These are phyloP conservation scores for Eucalyptus cladocalyx DNA, from an alignment of 345 rosid genomes.

Conservation along the genomic window DNA sequence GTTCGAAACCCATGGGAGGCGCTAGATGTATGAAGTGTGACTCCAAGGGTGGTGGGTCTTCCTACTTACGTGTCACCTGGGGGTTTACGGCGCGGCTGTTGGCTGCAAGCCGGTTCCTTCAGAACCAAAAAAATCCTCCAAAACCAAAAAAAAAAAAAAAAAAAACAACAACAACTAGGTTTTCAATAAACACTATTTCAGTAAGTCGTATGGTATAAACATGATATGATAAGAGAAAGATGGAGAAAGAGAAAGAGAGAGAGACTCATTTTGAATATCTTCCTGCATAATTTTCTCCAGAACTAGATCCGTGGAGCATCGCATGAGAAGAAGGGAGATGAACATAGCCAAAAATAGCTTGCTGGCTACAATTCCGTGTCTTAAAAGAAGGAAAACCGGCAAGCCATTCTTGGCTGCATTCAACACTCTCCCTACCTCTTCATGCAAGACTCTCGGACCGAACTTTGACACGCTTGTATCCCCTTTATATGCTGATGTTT, in stretches of 20 bases:
- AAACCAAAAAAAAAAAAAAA: too few relatives aligned
- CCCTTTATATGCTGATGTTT: not conserved
- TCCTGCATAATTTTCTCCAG: not conserved
- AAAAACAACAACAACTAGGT: not conserved
- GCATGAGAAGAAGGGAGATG: conserved; percentile 39
- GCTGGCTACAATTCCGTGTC: conserved; percentile 8
- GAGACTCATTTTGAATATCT: not conserved
- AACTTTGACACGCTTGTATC: not conserved
- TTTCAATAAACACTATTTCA: not conserved
- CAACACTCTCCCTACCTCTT: conserved; percentile 18
- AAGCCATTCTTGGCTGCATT: conserved; percentile 65
- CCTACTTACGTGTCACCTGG: too few relatives aligned
- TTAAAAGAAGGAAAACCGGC: conserved; percentile 8
- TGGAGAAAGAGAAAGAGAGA: not conserved
- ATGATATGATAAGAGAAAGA: not conserved
- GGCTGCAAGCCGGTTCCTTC: too few relatives aligned
- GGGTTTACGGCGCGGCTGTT: too few relatives aligned
- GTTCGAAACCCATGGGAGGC: too few relatives aligned
- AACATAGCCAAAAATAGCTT: conserved; percentile 47
- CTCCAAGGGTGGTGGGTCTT: too few relatives aligned
- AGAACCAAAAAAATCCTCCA: too few relatives aligned
- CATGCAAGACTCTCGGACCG: not conserved
- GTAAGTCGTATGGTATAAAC: not conserved
- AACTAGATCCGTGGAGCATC: not conserved
- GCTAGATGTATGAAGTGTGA: too few relatives aligned